phyloP scores from a whole-genome alignment of 1,284 basidiomycete species.

The Polyporus tsugae region DNA sequence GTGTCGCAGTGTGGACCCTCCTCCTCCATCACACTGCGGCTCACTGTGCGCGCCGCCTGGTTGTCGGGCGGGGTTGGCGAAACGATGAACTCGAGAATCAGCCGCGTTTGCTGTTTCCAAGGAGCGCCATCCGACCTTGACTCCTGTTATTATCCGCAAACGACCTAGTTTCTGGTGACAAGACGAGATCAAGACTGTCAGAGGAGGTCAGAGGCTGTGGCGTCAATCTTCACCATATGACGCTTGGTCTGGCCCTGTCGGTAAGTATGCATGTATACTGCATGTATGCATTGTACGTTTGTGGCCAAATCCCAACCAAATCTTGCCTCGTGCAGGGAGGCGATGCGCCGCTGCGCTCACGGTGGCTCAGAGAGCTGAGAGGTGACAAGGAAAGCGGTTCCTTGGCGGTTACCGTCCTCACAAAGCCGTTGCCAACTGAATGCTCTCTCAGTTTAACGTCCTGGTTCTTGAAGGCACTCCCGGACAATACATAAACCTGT shows the following conservation, averaged over 20 bases:
- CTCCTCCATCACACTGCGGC: not conserved
- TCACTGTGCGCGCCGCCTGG: not conserved
- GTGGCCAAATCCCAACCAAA: not conserved
- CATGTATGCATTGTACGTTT: not conserved
- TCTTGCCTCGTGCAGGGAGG: not conserved
- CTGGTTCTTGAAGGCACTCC: slow-evolving; percentile 18
- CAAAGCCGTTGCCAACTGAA: slow-evolving; percentile 11
- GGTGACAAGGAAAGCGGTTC: not conserved
- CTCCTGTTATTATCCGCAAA: not conserved
- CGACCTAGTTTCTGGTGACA: not conserved
- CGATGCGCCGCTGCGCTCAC: not conserved
- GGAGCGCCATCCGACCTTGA: not conserved
- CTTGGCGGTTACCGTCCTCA: not conserved
- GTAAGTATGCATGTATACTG: not conserved
- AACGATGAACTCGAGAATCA: not conserved
- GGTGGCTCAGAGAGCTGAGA: not conserved
- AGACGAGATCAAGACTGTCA: no score
- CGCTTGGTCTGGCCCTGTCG: not conserved
- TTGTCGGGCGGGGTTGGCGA: not conserved
- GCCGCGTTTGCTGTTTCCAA: not conserved
- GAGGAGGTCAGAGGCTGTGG: not conserved
- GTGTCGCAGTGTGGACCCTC: not conserved
- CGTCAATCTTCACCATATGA: not conserved
- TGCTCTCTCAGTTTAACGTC: slow-evolving; percentile 8
- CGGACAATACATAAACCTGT: slow-evolving; percentile 18